Evolutionary conservation across 305 asterid genomes (phyloP), one percentile per base, ranked within the genome.

Genomic region (Salvia sclarea): DNA sequence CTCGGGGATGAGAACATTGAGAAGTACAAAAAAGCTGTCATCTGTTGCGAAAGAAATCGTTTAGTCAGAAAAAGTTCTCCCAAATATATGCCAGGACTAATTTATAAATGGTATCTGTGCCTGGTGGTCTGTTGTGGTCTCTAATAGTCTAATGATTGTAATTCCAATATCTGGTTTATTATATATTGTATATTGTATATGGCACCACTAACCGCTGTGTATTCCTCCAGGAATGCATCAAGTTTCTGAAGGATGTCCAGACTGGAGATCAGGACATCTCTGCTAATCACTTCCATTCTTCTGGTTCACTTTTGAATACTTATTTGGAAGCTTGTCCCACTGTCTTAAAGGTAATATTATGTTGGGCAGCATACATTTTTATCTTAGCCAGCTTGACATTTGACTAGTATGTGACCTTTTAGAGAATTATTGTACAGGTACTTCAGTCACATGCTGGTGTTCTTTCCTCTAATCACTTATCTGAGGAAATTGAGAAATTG

Each of bases 171-270:
- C 6, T 64, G 30, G 22, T 45, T 22, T 30, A 48, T 66, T 30
- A 25, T 41, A 1, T 43, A 22, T 68, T n/a, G n/a, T n/a, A n/a
- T n/a, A n/a, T 66, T 30, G 31, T 41, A 1, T 43, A 22, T 68
- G 54, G 66, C 21, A 18, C 35, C 38, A 16, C 57, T 37, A 55
- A 67, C 22, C 75, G 58, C 20, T 70, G 13, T 40, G 77, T 69
- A 24, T 72, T 69, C 75, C 71, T 74, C 61, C 87, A 92, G 99
- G 98, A 88, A 80, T 95, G 98, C 80, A 73, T 92, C 65, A 85
- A 73, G 79, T 92, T 92, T 80, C 70, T 95, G 9, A 95, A 85
- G 86, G 98, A 88, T 77, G 85, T 81, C 71, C 91, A 82, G 76
- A 57, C 77, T 67, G 86, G 85, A 71, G 78, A 75, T 65, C 91